These are phyloP conservation scores for Alectoria sarmentosa DNA, from an alignment of 495 filamentous ascomycete species.

Conservation along the genomic window DNA sequence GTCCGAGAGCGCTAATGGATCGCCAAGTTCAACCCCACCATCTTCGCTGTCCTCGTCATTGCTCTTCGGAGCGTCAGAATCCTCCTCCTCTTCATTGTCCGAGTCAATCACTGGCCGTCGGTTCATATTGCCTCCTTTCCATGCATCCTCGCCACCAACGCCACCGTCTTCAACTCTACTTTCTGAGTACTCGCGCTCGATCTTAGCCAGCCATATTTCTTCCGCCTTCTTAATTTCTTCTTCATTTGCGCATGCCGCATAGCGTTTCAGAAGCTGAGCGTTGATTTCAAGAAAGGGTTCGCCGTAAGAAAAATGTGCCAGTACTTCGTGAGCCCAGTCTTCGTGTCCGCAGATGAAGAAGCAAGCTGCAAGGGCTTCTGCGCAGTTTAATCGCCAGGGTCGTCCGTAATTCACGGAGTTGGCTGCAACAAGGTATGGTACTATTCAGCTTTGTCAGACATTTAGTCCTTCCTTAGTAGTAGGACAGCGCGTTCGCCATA, in stretches of 20 bases:
- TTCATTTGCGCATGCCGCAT: conserved; percentile 75
- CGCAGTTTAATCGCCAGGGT: conserved; percentile 91
- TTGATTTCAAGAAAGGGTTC: conserved; percentile 86
- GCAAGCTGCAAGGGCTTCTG: conserved; percentile 84
- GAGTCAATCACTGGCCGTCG: conserved; percentile 47
- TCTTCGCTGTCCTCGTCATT: conserved; percentile 42
- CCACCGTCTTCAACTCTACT: conserved; percentile 59
- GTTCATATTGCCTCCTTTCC: conserved; percentile 84
- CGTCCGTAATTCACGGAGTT: conserved; percentile 97
- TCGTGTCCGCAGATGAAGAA: conserved; percentile 87
- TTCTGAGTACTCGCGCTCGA: conserved; percentile 84
- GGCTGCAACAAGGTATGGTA: conserved; percentile 93
- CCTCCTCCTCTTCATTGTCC: conserved; percentile 40
- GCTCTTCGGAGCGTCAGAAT: conserved; percentile 44
- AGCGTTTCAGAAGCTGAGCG: conserved; percentile 68
- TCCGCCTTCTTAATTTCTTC: conserved; percentile 84
- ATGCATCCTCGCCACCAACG: conserved; percentile 56
- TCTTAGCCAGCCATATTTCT: conserved; percentile 75
- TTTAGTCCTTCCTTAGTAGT: background rate
- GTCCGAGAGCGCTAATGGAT: conserved; percentile 69
- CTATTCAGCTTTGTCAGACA: conserved; percentile 25
- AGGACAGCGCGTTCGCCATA: conserved; percentile 29
- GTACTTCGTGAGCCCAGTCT: conserved; percentile 80
- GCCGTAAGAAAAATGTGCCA: conserved; percentile 83
- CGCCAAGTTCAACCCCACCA: conserved; percentile 43